Evolutionary conservation across 2,329 filamentous ascomycete genomes (phyloP).

Genomic region (Aspergillus ruber): DNA sequence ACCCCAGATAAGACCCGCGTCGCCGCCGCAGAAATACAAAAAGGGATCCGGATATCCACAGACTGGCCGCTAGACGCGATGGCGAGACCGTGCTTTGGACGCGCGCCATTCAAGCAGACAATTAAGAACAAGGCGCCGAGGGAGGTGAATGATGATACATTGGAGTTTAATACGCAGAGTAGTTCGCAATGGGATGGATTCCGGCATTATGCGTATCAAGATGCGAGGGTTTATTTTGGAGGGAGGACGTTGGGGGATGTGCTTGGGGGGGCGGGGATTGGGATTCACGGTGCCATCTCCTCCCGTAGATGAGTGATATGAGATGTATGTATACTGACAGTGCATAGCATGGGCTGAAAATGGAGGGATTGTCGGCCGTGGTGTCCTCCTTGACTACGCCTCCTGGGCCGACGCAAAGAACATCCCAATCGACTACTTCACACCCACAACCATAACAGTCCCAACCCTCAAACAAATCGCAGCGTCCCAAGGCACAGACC

Average conservation of each 20-base stretch:
- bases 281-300: conserved; percentile 32
- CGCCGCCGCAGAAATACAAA: conserved; percentile 42
- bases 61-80: conserved; percentile 55
- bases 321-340: neutral
- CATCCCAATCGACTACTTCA: conserved; percentile 35
- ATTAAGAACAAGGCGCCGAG: conserved; percentile 47
- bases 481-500: conserved; percentile 34
- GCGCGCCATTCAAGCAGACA: conserved; percentile 50
- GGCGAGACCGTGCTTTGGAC: conserved; percentile 49
- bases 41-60: conserved; percentile 44
- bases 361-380: conserved; percentile 40
- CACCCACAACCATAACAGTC: conserved; percentile 39
- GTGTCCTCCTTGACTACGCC: conserved; percentile 44
- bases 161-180: conserved; percentile 54
- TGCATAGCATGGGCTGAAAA: conserved; percentile 29
- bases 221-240: conserved; percentile 38
- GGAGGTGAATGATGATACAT: conserved; percentile 55
- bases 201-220: conserved; percentile 37
- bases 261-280: conserved; percentile 30
- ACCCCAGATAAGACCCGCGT: conserved; percentile 40
- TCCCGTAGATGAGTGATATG: neutral
- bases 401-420: conserved; percentile 38
- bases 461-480: conserved; percentile 41
- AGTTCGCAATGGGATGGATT: conserved; percentile 49
- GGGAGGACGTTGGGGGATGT: conserved; percentile 35